Base-by-base conservation (phyloP, 2,329 filamentous ascomycete species). In the Fusarium setosum region DNA sequence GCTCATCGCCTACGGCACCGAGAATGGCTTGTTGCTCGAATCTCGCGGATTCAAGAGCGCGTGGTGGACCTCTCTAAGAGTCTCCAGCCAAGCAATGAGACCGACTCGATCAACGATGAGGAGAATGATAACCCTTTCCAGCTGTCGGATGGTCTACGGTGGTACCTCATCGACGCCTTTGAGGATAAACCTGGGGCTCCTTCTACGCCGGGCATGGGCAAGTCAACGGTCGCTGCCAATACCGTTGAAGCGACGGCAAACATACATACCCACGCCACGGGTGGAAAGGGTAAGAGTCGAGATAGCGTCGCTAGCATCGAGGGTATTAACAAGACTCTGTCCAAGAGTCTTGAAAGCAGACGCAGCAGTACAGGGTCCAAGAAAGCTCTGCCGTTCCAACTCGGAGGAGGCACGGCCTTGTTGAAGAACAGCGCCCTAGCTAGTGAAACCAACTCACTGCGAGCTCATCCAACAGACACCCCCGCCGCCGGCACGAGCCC, bases 101-200 rank as follows among this genome's bases (percentile, higher is more conserved):
- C 81, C 2, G 84, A 85, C 58, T 85, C 84, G 2, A 71, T 82
- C 31, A 83, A 82, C 48, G 85, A 87, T 12, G 89, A 90, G 37
- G 93, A 97, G 67, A 94, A 97, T 65, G 96, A 98, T 67, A 99
- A 99, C 73, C 96, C 96, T 0, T 99, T 99, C 76, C 94, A 97
- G 72, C 85, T 99, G 12, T 97, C 94, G 0, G 96, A 99, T 72
- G 96, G 96, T 4, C 81, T 99, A 45, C 89, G 95, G 31, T 99
- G 96, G 96, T 98, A 97, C 78, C 86, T 99, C 6, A 90, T 99
- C 32, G 95, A 99, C 74, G 96, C 96, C 0, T 86, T 88, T 3
- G 96, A 99, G 78, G 96, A 99, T 78, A 97, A 97, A 74, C 89
- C 93, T 1, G 92, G 92, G 2, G 94, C 94, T 3, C 96, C 96